Evolutionary conservation across 805 yeast genomes (phyloP).

Genomic region (Zygosaccharomyces bailii): DNA sequence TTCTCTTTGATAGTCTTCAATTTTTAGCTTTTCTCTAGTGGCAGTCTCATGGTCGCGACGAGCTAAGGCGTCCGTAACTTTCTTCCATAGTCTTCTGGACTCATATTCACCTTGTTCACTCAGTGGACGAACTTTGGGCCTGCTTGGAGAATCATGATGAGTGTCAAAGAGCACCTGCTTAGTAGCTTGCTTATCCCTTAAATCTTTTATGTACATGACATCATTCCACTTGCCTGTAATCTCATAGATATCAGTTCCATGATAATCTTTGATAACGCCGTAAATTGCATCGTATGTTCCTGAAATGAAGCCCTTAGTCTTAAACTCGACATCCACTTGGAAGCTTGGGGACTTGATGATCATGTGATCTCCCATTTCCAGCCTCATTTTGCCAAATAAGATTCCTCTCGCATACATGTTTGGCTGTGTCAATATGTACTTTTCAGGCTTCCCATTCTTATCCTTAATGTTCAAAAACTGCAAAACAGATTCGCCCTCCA

Average conservation of each 20-base stretch:
- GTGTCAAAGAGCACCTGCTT: constrained; percentile 60
- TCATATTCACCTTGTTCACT: constrained; percentile 78
- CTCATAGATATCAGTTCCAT: constrained; percentile 57
- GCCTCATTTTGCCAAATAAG: constrained; percentile 81
- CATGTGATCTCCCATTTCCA: constrained; percentile 92
- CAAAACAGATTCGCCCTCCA: constrained; percentile 84
- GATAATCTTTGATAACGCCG: constrained; percentile 59
- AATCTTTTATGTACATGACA: constrained; percentile 62
- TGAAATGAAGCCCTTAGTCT: constrained; percentile 88
- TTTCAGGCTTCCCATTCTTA: constrained; percentile 51
- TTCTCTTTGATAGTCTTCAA: constrained; percentile 82
- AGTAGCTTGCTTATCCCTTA: constrained; percentile 43
- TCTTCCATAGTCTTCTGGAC: constrained; percentile 77
- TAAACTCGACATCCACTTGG: constrained; percentile 84
- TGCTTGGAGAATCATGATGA: constrained; percentile 44
- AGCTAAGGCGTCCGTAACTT: constrained; percentile 79
- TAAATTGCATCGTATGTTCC: constrained; percentile 89
- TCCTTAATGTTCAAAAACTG: constrained; percentile 60
- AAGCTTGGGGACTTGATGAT: constrained; percentile 59
- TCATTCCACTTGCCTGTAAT: constrained; percentile 94
- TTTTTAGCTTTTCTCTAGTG: constrained; percentile 80
- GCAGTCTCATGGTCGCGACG: constrained; percentile 76
- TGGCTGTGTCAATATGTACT: constrained; percentile 86
- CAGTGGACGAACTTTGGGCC: constrained; percentile 74
- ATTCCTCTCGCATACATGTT: constrained; percentile 94